Conservation (phyloP, 2,329 filamentous ascomycete genomes). For the Neurospora sp. region DNA sequence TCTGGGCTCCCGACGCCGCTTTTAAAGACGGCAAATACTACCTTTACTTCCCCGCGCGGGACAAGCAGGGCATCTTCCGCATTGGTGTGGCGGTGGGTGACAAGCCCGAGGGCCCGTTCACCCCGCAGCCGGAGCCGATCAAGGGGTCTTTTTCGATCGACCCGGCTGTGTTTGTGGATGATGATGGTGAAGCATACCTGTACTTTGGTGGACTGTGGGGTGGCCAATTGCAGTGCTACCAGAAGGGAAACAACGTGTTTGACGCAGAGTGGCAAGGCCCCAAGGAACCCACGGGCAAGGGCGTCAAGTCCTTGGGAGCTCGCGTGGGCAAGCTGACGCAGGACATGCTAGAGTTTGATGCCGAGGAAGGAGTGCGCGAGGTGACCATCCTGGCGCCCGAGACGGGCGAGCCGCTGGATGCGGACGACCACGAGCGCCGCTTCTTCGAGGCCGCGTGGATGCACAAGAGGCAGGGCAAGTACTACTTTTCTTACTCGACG, state of each 20-base stretch:
- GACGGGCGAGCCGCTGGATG: conserved; percentile 46
- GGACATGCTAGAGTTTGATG: conserved; percentile 55
- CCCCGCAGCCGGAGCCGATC: conserved; percentile 54
- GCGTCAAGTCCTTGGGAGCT: conserved; percentile 50
- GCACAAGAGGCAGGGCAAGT: conserved; percentile 59
- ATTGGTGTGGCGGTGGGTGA: conserved; percentile 62
- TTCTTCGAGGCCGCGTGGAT: conserved; percentile 80
- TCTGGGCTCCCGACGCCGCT: conserved; percentile 74
- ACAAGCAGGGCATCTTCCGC: conserved; percentile 59
- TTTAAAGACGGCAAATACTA: conserved; percentile 60
- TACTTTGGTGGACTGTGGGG: conserved; percentile 79
- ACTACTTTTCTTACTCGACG: conserved; percentile 72
- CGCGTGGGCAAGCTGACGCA: conserved; percentile 54
- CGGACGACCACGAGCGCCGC: conserved; percentile 61
- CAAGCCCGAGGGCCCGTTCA: conserved; percentile 60
- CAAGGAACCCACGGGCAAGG: conserved; percentile 48
- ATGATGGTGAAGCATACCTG: conserved; percentile 52
- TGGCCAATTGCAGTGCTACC: conserved; percentile 71
- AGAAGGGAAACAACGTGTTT: conserved; percentile 42
- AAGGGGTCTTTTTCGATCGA: conserved; percentile 66
- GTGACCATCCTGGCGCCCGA: conserved; percentile 55
- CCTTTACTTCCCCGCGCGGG: conserved; percentile 68
- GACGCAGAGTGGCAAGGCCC: conserved; percentile 44
- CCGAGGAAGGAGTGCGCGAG: conserved; percentile 40
- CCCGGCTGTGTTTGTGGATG: conserved; percentile 64